phyloP scores from a whole-genome alignment of 768 basidiomycete species.

The Russula vinacea region DNA sequence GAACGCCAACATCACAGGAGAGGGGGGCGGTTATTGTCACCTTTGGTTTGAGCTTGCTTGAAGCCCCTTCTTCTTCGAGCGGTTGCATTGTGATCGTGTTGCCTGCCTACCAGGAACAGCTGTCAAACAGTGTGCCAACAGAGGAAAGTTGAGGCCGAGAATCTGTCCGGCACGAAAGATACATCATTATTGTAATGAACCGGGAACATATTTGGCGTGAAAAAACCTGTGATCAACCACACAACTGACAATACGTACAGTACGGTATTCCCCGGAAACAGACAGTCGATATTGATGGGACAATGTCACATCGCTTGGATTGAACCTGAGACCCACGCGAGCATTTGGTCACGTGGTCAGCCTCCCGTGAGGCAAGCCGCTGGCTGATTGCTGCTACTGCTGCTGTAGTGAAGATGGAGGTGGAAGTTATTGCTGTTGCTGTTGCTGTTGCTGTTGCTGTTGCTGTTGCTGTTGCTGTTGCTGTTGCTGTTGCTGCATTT shows the following conservation, averaged over 20 bases:
- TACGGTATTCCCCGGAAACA: neutral
- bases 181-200: neutral
- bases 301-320: neutral
- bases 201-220: neutral
- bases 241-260: neutral
- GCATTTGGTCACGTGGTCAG: neutral
- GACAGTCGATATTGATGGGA: neutral
- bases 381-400: too few species aligned
- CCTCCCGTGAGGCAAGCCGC: too few species aligned
- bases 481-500: neutral
- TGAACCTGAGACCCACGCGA: neutral
- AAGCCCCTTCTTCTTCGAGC: too few species aligned
- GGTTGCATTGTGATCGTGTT: neutral
- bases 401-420: too few species aligned
- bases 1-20: too few species aligned
- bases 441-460: too few species aligned
- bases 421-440: too few species aligned
- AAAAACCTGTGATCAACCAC: neutral
- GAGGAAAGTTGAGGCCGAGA: neutral
- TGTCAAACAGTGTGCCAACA: neutral
- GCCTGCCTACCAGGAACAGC: neutral
- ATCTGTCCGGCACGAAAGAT: neutral
- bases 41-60: neutral
- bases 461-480: too few species aligned
- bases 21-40: too few species aligned